Evolutionary conservation across 768 basidiomycete genomes (phyloP), one percentile per base, ranked within the genome.

Genomic region (Crepidotus variabilis): DNA sequence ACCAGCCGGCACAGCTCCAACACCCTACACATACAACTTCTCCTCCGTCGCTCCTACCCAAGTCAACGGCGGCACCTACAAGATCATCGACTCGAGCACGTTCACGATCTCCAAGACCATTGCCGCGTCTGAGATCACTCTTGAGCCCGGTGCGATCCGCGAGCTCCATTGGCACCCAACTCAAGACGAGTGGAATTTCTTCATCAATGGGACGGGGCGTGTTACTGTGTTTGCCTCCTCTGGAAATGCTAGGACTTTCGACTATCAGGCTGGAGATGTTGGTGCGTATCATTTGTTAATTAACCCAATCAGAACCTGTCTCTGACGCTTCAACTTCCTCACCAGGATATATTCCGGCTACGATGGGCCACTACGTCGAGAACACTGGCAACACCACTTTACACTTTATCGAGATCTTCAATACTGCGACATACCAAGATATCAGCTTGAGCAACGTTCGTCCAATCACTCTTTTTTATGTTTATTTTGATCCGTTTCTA

Each of bases 291-390:
- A 28, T 28, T 28, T 28, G 8, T 28, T 8, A 28, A 28, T 28
- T 8, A 28, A 28, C 3, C 4, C 8, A 4, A 28, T 28, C 8
- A 8, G 8, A 8, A 28, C 28, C 28, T 28, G 3, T 28, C 28
- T 3, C 28, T 28, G 28, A 28, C 28, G 28, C 8, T 8, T 28
- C 4, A 28, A 28, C 8, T 4, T 28, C 28, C 8, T 28, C 8
- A 28, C 28, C 28, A 78, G 80, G 78, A 13, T 86, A 83, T 57
- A 75, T 85, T 36, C 84, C 85, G 14, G 77, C 81, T 6, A 74
- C 80, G 1, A 81, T 79, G 68, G 84, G 82, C 81, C 86, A 88
- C 63, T 86, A 86, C 62, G 72, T 88, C 20, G 85, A 87, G 65
- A 86, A 87, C 67, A 83, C 77, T 6, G 84, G 85, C 7, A 82